phyloP scores from a whole-genome alignment of 2,329 filamentous ascomycete genomes.

The Aspergillus sp. region DNA sequence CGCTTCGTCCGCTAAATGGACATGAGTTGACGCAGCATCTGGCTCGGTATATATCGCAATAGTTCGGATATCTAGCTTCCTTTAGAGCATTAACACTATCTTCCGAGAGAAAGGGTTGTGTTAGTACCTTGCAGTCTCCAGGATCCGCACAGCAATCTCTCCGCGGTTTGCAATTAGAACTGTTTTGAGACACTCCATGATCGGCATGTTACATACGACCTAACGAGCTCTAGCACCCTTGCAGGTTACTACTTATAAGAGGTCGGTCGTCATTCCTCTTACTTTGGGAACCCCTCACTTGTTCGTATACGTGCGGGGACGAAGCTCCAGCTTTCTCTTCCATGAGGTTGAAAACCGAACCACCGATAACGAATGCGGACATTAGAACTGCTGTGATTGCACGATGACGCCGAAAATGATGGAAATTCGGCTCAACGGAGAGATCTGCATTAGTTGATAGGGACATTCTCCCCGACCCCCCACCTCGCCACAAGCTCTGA shows the following conservation, averaged over 20 bases:
- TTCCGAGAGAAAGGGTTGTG: neutral
- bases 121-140: constrained; percentile 49
- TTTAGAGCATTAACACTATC: constrained; percentile 5
- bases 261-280: neutral
- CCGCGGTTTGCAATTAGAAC: constrained; percentile 61
- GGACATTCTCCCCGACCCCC: constrained; percentile 1
- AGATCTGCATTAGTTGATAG: neutral
- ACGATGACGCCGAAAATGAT: constrained; percentile 4
- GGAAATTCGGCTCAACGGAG: constrained; percentile 2
- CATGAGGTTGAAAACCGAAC: neutral
- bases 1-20: constrained; percentile 54
- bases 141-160: constrained; percentile 57
- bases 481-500: neutral
- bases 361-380: neutral
- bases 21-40: constrained; percentile 57
- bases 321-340: neutral
- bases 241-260: neutral
- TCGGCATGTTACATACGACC: neutral
- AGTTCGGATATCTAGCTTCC: constrained; percentile 50
- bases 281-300: neutral
- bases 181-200: constrained; percentile 47
- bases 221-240: neutral
- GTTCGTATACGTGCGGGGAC: neutral
- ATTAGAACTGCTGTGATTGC: constrained; percentile 2
- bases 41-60: constrained; percentile 60